Evolutionary conservation across 2,329 filamentous ascomycete genomes (phyloP), one percentile per base, ranked within the genome.

Genomic region (Tolypocladium sp.): DNA sequence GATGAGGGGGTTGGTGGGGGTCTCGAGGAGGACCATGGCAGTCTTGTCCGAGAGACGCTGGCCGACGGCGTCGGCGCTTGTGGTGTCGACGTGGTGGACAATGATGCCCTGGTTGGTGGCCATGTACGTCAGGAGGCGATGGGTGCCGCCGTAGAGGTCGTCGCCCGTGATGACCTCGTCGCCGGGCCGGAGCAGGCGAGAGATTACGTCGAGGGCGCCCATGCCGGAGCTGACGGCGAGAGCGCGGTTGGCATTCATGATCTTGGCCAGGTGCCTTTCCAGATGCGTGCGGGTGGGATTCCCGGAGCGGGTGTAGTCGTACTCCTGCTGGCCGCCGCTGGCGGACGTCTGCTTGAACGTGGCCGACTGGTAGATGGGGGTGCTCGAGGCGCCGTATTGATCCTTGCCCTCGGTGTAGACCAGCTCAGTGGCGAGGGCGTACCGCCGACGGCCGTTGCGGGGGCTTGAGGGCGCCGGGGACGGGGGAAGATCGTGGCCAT

Each of bases 101-200:
- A 94, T 77, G 66, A 99, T 97, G 62, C 90, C 92, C 67, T 91
- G 88, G 73, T 97, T 91, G 57, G 89, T 87, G 53, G 91, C 88
- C 66, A 99, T 82, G 73, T 94, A 97, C 66, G 94, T 96, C 63
- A 99, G 84, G 60, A 99, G 82, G 59, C 94, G 86, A 79, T 99
- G 92, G 63, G 92, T 95, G 66, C 94, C 94, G 64, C 94, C 94
- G 75, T 99, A 99, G 59, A 99, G 79, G 74, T 99, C 94, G 71
- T 97, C 92, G 44, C 95, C 95, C 1, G 94, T 97, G 59, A 99
- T 89, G 42, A 99, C 95, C 76, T 99, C 93, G 71, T 99, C 94
- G 61, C 94, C 94, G 0, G 94, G 93, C 61, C 89, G 86, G 56
- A 99, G 81, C 17, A 97, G 80, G 58, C 94, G 88, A 20, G 92